These are phyloP conservation scores for Entomortierella lignicola DNA, from an alignment of 192 early-diverging fungal species.

Conservation along the genomic window DNA sequence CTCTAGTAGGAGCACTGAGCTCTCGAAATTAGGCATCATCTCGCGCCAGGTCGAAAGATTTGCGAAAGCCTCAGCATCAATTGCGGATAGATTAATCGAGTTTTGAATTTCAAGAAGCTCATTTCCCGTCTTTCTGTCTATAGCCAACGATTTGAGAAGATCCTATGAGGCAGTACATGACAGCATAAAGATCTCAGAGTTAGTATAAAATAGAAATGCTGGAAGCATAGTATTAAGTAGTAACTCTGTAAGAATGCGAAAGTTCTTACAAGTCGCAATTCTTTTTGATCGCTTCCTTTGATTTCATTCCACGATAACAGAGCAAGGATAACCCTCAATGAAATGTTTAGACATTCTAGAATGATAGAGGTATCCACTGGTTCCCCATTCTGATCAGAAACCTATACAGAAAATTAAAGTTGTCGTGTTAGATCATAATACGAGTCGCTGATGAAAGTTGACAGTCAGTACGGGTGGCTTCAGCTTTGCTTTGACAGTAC, in stretches of 20 bases:
- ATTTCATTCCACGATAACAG: constrained; percentile 47
- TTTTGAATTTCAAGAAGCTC: constrained; percentile 10
- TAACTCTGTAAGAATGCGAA: background rate
- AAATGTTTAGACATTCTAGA: constrained; percentile 15
- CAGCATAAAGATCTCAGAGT: background rate
- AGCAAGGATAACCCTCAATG: constrained; percentile 22
- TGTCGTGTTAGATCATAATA: too few relatives aligned
- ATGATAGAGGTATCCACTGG: constrained; percentile 1
- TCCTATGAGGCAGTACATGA: background rate
- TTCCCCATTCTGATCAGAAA: constrained; percentile 10
- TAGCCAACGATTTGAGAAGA: constrained; percentile 31
- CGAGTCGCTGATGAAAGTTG: too few relatives aligned
- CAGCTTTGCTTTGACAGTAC: background rate
- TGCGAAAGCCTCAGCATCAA: constrained; percentile 46
- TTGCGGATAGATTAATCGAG: constrained; percentile 32
- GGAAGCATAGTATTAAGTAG: too few relatives aligned
- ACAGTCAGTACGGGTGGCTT: too few relatives aligned
- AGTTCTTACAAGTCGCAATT: constrained; percentile 26
- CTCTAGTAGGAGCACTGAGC: constrained; percentile 55
- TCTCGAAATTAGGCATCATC: constrained; percentile 56
- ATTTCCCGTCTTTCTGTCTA: constrained; percentile 16
- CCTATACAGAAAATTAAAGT: constrained; percentile 5
- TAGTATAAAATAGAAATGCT: too few relatives aligned
- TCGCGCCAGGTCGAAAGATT: constrained; percentile 50
- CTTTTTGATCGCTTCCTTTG: constrained; percentile 37